A percentile compares a stretch with the other conserved stretches of the same genome.
phyloP scores from a whole-genome alignment of 2,329 filamentous ascomycete species.

The Neodidymelliopsis sp. region DNA sequence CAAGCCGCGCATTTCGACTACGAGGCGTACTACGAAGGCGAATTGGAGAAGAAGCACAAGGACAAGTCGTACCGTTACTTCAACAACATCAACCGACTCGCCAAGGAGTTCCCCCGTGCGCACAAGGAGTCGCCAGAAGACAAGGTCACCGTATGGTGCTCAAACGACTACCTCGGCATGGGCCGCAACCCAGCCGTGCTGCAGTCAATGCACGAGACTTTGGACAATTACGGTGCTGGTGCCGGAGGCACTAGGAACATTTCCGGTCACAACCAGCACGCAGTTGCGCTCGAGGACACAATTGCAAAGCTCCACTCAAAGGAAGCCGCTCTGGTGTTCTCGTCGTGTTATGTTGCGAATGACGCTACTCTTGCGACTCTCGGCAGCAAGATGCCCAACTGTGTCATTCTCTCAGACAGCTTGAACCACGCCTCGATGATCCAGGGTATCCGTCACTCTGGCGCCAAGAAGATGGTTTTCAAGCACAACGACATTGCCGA shows the following conservation, averaged over 20 bases:
- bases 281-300: slow-evolving; percentile 80
- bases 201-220: slow-evolving; percentile 89
- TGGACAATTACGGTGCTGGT: slow-evolving; percentile 93
- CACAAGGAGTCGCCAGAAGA: slow-evolving; percentile 87
- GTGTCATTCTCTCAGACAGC: slow-evolving; percentile 96
- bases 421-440: slow-evolving; percentile 99
- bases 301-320: slow-evolving; percentile 90
- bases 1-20: slow-evolving; percentile 79
- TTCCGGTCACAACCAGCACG: slow-evolving; percentile 96
- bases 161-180: slow-evolving; percentile 99
- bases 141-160: slow-evolving; percentile 96
- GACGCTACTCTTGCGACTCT: slow-evolving; percentile 95
- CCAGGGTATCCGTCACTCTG: slow-evolving; percentile 96
- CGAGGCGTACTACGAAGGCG: slow-evolving; percentile 82
- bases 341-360: slow-evolving; percentile 97
- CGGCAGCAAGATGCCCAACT: slow-evolving; percentile 95
- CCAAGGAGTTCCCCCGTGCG: slow-evolving; percentile 93
- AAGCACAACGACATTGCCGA: slow-evolving; percentile 97
- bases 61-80: slow-evolving; percentile 99
- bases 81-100: slow-evolving; percentile 99
- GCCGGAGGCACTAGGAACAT: slow-evolving; percentile 97
- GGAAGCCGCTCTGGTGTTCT: slow-evolving; percentile 91
- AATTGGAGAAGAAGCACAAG: slow-evolving; percentile 98
- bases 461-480: slow-evolving; percentile 97
- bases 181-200: slow-evolving; percentile 87